These are phyloP conservation scores for Kluyveromyces nonfermentans DNA, from an alignment of 805 yeast genomes.

Conservation along the genomic window DNA sequence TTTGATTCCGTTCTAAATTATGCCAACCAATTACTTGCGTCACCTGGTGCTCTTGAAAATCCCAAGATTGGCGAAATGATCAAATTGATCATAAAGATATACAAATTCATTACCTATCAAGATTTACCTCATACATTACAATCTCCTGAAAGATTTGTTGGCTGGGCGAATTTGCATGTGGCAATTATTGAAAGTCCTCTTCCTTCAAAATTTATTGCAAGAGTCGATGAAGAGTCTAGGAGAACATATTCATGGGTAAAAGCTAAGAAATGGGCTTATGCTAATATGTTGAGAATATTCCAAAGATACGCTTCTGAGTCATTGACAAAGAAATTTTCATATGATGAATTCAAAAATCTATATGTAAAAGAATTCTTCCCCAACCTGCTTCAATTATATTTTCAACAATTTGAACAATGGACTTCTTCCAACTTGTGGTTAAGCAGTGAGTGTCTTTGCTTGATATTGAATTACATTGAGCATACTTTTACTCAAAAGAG, in stretches of 20 bases:
- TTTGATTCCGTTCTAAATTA: slow-evolving; percentile 61
- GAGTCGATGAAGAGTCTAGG: slow-evolving; percentile 40
- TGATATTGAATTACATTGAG: slow-evolving; percentile 55
- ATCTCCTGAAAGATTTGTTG: slow-evolving; percentile 38
- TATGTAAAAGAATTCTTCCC: slow-evolving; percentile 60
- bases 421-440: slow-evolving; percentile 59
- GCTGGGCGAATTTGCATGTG: slow-evolving; percentile 76
- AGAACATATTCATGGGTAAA: slow-evolving; percentile 61
- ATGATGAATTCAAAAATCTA: slow-evolving; percentile 48
- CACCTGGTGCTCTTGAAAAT: slow-evolving; percentile 25
- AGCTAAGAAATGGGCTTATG: slow-evolving; percentile 83
- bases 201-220: slow-evolving; percentile 26
- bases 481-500: slow-evolving; percentile 47
- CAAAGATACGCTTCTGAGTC: slow-evolving; percentile 55
- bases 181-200: slow-evolving; percentile 52
- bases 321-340: slow-evolving; percentile 39
- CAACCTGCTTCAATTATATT: slow-evolving; percentile 53
- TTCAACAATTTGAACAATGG: slow-evolving; percentile 68
- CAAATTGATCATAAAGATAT: slow-evolving; percentile 61
- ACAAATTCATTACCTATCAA: slow-evolving; percentile 64
- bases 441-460: slow-evolving; percentile 52
- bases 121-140: slow-evolving; percentile 65
- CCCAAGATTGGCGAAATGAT: slow-evolving; percentile 59
- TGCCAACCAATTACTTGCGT: slow-evolving; percentile 44
- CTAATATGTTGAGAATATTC: slow-evolving; percentile 63